phyloP scores from a whole-genome alignment of 805 yeast genomes.

The Wickerhamomyces mucosus region DNA sequence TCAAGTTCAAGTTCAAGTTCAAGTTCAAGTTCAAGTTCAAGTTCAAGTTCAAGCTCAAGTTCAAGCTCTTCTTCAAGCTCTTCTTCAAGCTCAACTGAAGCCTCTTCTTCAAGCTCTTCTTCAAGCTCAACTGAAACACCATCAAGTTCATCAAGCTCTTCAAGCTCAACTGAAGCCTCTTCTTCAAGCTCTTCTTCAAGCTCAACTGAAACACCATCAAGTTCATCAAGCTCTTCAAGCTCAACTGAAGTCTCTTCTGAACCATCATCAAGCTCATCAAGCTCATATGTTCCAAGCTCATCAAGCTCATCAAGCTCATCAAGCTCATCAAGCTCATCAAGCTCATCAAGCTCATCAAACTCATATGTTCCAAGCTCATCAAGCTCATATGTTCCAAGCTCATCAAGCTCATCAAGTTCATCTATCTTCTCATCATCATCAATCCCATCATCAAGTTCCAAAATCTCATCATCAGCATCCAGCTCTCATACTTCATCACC shows the following conservation, averaged over 20 bases:
- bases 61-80: constrained; percentile 18
- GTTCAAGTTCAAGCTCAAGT: constrained; percentile 23
- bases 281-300: too few species aligned
- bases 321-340: constrained; percentile 13
- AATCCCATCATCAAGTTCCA: constrained; percentile 2
- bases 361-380: constrained; percentile 13
- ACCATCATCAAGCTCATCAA: constrained; percentile 13
- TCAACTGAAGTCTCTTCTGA: constrained; percentile 20
- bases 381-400: constrained; percentile 15
- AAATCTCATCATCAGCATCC: constrained; percentile 8
- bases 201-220: constrained; percentile 13
- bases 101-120: constrained; percentile 15
- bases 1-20: constrained; percentile 22
- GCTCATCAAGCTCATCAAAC: constrained; percentile 11
- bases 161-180: constrained; percentile 18
- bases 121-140: constrained; percentile 15
- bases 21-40: constrained; percentile 20
- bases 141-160: constrained; percentile 13
- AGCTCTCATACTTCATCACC: constrained; percentile 3
- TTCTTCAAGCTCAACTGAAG: constrained; percentile 18
- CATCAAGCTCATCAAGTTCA: constrained; percentile 11
- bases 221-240: constrained; percentile 14
- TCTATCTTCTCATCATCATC: constrained; percentile 6
- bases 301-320: constrained; percentile 12
- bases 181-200: constrained; percentile 16